Evolutionary conservation across 2,329 filamentous ascomycete genomes (phyloP).

Genomic region (Fusarium clavum): DNA sequence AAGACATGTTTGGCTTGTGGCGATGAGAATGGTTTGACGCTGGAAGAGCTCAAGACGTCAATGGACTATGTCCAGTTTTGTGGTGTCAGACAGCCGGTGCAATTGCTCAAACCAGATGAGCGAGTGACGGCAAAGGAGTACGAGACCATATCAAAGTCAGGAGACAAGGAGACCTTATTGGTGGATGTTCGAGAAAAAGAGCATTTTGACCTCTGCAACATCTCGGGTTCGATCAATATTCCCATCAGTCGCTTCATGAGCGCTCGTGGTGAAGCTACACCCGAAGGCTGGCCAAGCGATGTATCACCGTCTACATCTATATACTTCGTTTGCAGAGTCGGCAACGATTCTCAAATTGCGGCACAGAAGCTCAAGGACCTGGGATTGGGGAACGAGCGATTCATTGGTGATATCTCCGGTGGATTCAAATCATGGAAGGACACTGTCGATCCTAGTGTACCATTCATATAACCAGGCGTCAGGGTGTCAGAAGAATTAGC

Average conservation of each 20-base stretch:
- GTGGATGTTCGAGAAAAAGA: constrained; percentile 88
- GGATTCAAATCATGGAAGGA: constrained; percentile 80
- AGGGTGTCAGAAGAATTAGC: background rate
- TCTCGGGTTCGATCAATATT: constrained; percentile 81
- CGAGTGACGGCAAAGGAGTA: constrained; percentile 76
- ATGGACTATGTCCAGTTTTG: constrained; percentile 91
- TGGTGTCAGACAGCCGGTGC: constrained; percentile 68
- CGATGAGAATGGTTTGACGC: constrained; percentile 66
- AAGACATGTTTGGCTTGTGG: constrained; percentile 83
- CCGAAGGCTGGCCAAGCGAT: constrained; percentile 55
- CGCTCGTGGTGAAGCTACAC: constrained; percentile 52
- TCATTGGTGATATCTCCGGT: constrained; percentile 77
- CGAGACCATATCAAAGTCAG: constrained; percentile 45
- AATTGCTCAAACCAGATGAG: constrained; percentile 70
- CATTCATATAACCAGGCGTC: constrained; percentile 58
- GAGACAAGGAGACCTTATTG: constrained; percentile 63
- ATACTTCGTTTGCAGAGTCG: constrained; percentile 78
- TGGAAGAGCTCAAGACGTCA: constrained; percentile 69
- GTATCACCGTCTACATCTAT: constrained; percentile 64
- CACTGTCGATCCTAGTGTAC: constrained; percentile 70
- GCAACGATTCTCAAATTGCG: constrained; percentile 82
- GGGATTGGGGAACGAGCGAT: constrained; percentile 65
- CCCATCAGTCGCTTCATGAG: constrained; percentile 68
- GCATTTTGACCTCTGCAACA: constrained; percentile 82
- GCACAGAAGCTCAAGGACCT: constrained; percentile 73